phyloP scores from a whole-genome alignment of 2,329 filamentous ascomycete genomes.

The Diaporthe vexans region DNA sequence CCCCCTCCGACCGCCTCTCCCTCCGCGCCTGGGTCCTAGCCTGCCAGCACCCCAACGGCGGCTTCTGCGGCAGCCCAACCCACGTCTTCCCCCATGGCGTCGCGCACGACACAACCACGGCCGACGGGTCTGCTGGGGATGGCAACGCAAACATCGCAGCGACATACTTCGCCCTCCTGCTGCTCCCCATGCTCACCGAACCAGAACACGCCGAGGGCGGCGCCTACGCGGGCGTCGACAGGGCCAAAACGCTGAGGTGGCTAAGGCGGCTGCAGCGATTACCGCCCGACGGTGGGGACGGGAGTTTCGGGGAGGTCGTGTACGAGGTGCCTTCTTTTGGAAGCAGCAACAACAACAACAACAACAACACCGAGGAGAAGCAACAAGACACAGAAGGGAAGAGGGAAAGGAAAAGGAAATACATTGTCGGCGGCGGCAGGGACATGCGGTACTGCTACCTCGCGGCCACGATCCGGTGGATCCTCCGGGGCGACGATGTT shows the following conservation, averaged over 20 bases:
- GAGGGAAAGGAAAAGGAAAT: slow-evolving; percentile 6
- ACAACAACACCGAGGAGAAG: too few relatives aligned
- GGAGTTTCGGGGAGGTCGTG: slow-evolving; percentile 90
- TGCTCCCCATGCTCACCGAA: slow-evolving; percentile 69
- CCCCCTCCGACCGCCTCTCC: slow-evolving; percentile 57
- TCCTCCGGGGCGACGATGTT: slow-evolving; percentile 84
- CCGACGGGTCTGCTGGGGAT: too few relatives aligned
- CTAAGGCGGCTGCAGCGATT: slow-evolving; percentile 79
- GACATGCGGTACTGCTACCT: slow-evolving; percentile 93
- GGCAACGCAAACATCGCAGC: slow-evolving; percentile 80
- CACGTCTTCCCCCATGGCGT: slow-evolving; percentile 60
- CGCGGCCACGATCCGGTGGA: slow-evolving; percentile 85
- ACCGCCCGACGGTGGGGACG: slow-evolving; percentile 65
- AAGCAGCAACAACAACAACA: too few relatives aligned
- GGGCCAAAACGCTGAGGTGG: slow-evolving; percentile 79
- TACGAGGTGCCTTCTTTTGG: slow-evolving; percentile 57
- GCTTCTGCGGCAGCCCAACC: slow-evolving; percentile 89
- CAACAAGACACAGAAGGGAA: too few relatives aligned
- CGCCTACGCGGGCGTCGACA: slow-evolving; percentile 75
- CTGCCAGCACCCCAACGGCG: slow-evolving; percentile 87
- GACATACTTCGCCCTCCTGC: slow-evolving; percentile 88
- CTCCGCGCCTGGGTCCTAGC: slow-evolving; percentile 84
- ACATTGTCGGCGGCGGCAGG: slow-evolving; percentile 78
- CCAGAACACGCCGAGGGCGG: slow-evolving; percentile 53
- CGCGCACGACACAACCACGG: slow-evolving; percentile 43